Evolutionary conservation across 225 moss, liverwort and hornwort species (phyloP).

Genomic region (Marchantia paleacea): DNA sequence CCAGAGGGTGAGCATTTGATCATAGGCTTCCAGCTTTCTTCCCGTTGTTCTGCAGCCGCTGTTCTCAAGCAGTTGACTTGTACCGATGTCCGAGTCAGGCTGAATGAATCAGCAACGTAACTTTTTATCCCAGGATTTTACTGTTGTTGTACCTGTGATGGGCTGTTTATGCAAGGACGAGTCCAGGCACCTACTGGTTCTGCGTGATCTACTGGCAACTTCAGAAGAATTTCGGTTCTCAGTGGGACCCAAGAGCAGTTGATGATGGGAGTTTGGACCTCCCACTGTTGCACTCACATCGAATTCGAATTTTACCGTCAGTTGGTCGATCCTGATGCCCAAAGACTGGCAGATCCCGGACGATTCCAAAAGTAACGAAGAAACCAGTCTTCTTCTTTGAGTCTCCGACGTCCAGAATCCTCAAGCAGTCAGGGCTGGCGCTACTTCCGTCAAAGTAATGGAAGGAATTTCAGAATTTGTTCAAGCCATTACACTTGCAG

Average conservation of each 20-base stretch:
- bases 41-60: not conserved
- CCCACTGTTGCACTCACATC: slow-evolving; percentile 34
- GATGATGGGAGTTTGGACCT: slow-evolving; percentile 33
- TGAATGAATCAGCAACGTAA: not conserved
- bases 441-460: not conserved
- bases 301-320: slow-evolving; percentile 7
- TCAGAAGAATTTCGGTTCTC: not conserved
- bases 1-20: not conserved
- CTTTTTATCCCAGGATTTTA: not conserved
- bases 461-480: not conserved
- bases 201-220: not conserved
- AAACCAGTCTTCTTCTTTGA: not conserved
- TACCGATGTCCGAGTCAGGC: not conserved
- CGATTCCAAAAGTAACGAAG: no score
- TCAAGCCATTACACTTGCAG: not conserved
- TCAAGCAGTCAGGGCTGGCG: not conserved
- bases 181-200: not conserved
- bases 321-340: not conserved
- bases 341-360: not conserved
- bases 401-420: not conserved
- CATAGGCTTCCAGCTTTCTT: not conserved
- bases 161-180: not conserved
- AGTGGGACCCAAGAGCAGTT: not conserved
- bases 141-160: not conserved
- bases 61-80: not conserved